These are phyloP conservation scores for Martiniozyma asiatica DNA, from an alignment of 1,139 yeast species.

Conservation along the genomic window DNA sequence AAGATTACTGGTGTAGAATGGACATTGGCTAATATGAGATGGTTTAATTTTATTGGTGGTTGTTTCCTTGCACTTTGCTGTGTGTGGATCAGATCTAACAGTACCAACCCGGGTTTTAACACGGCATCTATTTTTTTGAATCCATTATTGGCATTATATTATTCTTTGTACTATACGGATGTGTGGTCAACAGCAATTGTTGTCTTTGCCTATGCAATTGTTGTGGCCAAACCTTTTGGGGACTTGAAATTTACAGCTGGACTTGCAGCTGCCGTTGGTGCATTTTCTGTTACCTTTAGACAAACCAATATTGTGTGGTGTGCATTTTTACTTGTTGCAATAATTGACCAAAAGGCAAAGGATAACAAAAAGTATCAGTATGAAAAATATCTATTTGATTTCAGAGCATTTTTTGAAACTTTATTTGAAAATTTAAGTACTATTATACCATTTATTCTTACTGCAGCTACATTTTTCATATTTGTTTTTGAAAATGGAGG, in stretches of 20 bases:
- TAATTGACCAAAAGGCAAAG: slow-evolving; percentile 40
- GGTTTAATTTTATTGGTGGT: slow-evolving; percentile 57
- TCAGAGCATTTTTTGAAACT: slow-evolving; percentile 17
- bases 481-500: slow-evolving; percentile 63
- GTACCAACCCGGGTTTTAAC: slow-evolving; percentile 32
- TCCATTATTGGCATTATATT: slow-evolving; percentile 66
- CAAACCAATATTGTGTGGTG: slow-evolving; percentile 91
- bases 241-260: slow-evolving; percentile 13
- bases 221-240: slow-evolving; percentile 19
- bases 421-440: slow-evolving; percentile 21
- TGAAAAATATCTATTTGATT: slow-evolving; percentile 10
- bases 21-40: slow-evolving; percentile 36
- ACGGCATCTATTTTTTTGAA: slow-evolving; percentile 38
- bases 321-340: slow-evolving; percentile 43
- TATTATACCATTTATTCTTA: slow-evolving; percentile 41
- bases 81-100: slow-evolving; percentile 20
- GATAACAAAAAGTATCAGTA: slow-evolving; percentile 22
- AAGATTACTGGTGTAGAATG: slow-evolving; percentile 22
- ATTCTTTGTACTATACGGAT: slow-evolving; percentile 80
- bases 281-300: slow-evolving; percentile 57
- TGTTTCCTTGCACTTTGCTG: slow-evolving; percentile 37
- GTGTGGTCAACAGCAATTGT: slow-evolving; percentile 78
- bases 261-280: slow-evolving; percentile 36
- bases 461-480: slow-evolving; percentile 37
- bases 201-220: slow-evolving; percentile 35